Base-by-base conservation (phyloP, 345 rosid genomes). In the Dipteronia dyeriana region DNA sequence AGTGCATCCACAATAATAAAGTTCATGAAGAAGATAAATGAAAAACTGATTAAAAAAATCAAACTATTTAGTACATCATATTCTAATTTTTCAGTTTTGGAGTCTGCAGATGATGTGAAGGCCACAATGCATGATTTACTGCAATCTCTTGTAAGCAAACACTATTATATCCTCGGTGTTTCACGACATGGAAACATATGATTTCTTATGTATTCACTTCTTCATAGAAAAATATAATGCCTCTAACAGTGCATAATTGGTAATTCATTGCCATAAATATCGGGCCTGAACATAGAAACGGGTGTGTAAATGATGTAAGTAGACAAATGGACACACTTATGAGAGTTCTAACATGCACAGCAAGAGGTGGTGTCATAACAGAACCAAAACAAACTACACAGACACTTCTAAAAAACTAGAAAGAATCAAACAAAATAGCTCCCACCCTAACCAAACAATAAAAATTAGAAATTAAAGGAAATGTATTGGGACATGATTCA, bases 401-500 rank as follows among this genome's bases (percentile, higher is more conserved):
- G 49, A 45, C 12, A 68, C 19, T 22, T 7, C 29, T 9, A 7
- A 66, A 38, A 38, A 66, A 20, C 3, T 12, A 45, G 13, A 23
- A 47, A 69, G 11, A 34, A 59, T 59, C 66, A 59, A 59, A 39
- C 26, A 70, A 41, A 9, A 7, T 41, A 70, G 62, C 74, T 53
- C 62, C 75, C 22, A 26, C 41, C 59, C 38, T 62, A 62, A 16
- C 41, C 56, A 7, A 72, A 25, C 66, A 14, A 43, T 16, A 12
- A 23, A 73, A 43, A 73, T 6, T 1, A 14, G 45, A 16, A 7
- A 20, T 22, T 9, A 41, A 41, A 41, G 7, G 16, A 41, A 25
- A 73, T 17, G 16, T 16, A 71, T 54, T 53, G 2, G 5, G 26
- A 23, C 43, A 70, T 3, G 26, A 72, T 34, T 7, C 2, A n/a